These are phyloP conservation scores for Shiraia bambusicola DNA, from an alignment of 2,329 filamentous ascomycete species.

Conservation along the genomic window DNA sequence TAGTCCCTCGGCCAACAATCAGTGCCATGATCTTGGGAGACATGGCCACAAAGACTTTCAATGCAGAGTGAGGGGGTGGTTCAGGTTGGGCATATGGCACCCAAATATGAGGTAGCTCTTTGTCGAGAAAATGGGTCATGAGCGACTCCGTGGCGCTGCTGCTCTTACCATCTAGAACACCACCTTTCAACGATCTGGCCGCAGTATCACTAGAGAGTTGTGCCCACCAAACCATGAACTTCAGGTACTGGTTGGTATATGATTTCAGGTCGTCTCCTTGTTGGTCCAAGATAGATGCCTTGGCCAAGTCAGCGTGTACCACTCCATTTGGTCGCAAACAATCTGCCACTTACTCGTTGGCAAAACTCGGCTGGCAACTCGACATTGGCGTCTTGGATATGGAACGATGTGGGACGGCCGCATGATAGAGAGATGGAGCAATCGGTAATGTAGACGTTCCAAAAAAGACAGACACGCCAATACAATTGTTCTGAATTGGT, in stretches of 20 bases:
- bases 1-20: slow-evolving; percentile 21
- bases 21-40: slow-evolving; percentile 29
- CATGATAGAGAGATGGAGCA: slow-evolving; percentile 34
- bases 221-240: slow-evolving; percentile 28
- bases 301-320: background rate
- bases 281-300: background rate
- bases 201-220: slow-evolving; percentile 11
- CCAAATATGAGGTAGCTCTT: slow-evolving; percentile 2
- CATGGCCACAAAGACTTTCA: slow-evolving; percentile 14
- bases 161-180: slow-evolving; percentile 10
- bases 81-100: slow-evolving; percentile 2
- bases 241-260: slow-evolving; percentile 19
- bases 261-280: slow-evolving; percentile 4
- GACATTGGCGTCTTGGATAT: slow-evolving; percentile 31
- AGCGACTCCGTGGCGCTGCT: slow-evolving; percentile 11
- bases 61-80: background rate
- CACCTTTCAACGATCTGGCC: slow-evolving; percentile 26
- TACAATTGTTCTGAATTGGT: slow-evolving; percentile 18
- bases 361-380: slow-evolving; percentile 21
- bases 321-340: background rate
- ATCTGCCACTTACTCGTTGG: slow-evolving; percentile 17
- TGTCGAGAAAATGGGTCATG: slow-evolving; percentile 9
- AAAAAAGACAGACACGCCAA: slow-evolving; percentile 31
- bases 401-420: slow-evolving; percentile 33
- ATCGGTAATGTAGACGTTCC: slow-evolving; percentile 31